A percentile compares a stretch with the other conserved stretches of the same genome.
Evolutionary conservation across 129 eudicot genomes (phyloP).

Genomic region (Logfia minima): DNA sequence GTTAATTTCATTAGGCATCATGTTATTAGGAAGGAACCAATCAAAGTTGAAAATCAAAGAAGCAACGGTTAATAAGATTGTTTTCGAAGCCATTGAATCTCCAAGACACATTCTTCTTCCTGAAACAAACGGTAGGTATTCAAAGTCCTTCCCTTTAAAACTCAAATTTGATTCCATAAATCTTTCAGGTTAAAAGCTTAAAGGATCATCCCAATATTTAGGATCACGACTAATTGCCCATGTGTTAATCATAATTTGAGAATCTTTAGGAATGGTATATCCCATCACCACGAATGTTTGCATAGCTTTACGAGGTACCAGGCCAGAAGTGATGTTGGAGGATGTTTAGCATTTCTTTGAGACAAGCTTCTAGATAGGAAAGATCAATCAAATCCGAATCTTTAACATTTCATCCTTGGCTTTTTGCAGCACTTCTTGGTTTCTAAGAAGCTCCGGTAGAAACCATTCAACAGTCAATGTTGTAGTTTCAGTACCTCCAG

Average conservation of each 20-base stretch:
- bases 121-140: constrained; percentile 42
- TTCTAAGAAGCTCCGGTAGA: constrained; percentile 35
- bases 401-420: constrained; percentile 39
- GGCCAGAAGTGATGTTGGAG: constrained; percentile 43
- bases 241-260: constrained; percentile 35
- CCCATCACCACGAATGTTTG: constrained; percentile 38
- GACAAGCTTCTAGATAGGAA: constrained; percentile 41
- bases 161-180: constrained; percentile 29
- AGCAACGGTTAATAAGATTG: constrained; percentile 30
- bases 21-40: constrained; percentile 32
- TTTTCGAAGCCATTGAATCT: constrained; percentile 42
- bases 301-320: constrained; percentile 31
- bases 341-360: constrained; percentile 45
- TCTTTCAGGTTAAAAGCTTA: constrained; percentile 45
- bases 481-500: constrained; percentile 38
- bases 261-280: constrained; percentile 33
- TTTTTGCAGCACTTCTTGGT: constrained; percentile 26
- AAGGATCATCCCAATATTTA: constrained; percentile 36
- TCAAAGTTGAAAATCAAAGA: constrained; percentile 30
- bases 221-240: constrained; percentile 51
- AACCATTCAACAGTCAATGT: constrained; percentile 37
- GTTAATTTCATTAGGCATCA: constrained; percentile 26
- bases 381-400: constrained; percentile 33
- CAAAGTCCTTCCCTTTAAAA: constrained; percentile 38
- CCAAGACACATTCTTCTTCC: constrained; percentile 56